phyloP scores from a whole-genome alignment of 768 basidiomycete genomes.

The Mycena crocata region DNA sequence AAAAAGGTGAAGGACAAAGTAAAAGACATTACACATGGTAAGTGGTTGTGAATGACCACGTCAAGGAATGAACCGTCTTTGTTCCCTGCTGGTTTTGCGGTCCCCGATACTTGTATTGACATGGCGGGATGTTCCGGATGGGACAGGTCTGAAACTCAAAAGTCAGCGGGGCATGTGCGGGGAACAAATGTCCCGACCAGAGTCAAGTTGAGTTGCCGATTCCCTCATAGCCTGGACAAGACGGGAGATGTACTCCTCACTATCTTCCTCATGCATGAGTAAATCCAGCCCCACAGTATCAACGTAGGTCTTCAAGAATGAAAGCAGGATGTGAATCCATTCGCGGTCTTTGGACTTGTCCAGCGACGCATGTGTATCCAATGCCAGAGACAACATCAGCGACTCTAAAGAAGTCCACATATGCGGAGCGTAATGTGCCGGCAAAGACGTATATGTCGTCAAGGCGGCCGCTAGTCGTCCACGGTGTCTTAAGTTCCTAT shows the following conservation, averaged over 20 bases:
- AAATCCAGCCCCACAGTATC: slow-evolving; percentile 65
- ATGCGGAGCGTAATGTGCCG: slow-evolving; percentile 87
- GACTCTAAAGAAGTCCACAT: slow-evolving; percentile 85
- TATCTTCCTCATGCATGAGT: slow-evolving; percentile 64
- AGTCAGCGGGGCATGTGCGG: slow-evolving; percentile 6
- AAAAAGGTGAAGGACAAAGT: background rate
- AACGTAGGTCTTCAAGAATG: slow-evolving; percentile 79
- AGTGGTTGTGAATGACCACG: slow-evolving; percentile 68
- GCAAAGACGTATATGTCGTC: slow-evolving; percentile 80
- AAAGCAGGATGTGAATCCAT: slow-evolving; percentile 83
- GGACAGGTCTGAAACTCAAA: slow-evolving; percentile 63
- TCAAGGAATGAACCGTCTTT: slow-evolving; percentile 76
- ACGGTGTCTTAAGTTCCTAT: slow-evolving; percentile 65
- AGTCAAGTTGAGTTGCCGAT: slow-evolving; percentile 63
- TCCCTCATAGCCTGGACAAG: slow-evolving; percentile 62
- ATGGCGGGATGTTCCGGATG: slow-evolving; percentile 79
- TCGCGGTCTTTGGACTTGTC: slow-evolving; percentile 73
- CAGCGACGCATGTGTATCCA: slow-evolving; percentile 73
- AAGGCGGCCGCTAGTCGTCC: slow-evolving; percentile 71
- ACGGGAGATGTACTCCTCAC: slow-evolving; percentile 60
- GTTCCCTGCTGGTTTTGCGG: slow-evolving; percentile 64
- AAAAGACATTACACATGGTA: slow-evolving; percentile 73
- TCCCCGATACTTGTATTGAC: slow-evolving; percentile 58
- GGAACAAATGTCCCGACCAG: slow-evolving; percentile 53
- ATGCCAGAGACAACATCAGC: slow-evolving; percentile 79